Evolutionary conservation across 1,284 basidiomycete genomes (phyloP).

Genomic region (Coriolopsis trogii): DNA sequence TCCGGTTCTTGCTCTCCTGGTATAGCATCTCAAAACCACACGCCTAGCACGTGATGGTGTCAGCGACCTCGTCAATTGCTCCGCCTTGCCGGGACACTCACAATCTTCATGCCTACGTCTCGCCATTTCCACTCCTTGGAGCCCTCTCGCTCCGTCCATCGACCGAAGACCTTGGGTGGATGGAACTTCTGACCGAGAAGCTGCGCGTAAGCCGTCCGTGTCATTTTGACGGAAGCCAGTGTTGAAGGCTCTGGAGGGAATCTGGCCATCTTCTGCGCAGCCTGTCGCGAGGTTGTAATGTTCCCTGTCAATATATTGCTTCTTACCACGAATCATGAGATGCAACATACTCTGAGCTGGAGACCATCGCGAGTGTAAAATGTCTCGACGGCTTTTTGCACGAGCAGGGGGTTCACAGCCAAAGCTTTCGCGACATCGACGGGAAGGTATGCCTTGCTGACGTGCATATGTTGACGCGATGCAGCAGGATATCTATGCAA

Average conservation of each 20-base stretch:
- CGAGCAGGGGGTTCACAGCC: constrained; percentile 62
- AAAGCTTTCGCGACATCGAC: constrained; percentile 78
- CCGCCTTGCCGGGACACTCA: too few relatives aligned
- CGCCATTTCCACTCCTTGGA: constrained; percentile 72
- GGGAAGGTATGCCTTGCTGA: constrained; percentile 82
- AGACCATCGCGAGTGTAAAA: constrained; percentile 93
- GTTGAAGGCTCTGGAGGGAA: constrained; percentile 77
- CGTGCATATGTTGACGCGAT: constrained; percentile 75
- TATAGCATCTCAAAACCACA: constrained; percentile 96
- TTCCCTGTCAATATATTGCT: not conserved
- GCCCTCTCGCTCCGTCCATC: constrained; percentile 66
- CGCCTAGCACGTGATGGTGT: constrained; percentile 49
- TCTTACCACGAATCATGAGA: not conserved
- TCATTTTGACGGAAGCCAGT: constrained; percentile 72
- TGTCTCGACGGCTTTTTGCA: constrained; percentile 86
- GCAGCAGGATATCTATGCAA: constrained; percentile 69
- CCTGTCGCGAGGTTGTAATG: too few relatives aligned
- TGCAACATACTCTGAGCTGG: constrained; percentile 74
- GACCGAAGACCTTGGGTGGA: constrained; percentile 88
- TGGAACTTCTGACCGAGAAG: constrained; percentile 89
- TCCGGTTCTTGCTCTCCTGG: constrained; percentile 70
- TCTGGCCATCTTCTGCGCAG: constrained; percentile 84
- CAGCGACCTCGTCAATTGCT: not conserved
- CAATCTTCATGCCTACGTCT: constrained; percentile 91
- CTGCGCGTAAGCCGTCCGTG: constrained; percentile 91